Evolutionary conservation across 345 rosid genomes (phyloP).

Genomic region (Boechera retrofracta): DNA sequence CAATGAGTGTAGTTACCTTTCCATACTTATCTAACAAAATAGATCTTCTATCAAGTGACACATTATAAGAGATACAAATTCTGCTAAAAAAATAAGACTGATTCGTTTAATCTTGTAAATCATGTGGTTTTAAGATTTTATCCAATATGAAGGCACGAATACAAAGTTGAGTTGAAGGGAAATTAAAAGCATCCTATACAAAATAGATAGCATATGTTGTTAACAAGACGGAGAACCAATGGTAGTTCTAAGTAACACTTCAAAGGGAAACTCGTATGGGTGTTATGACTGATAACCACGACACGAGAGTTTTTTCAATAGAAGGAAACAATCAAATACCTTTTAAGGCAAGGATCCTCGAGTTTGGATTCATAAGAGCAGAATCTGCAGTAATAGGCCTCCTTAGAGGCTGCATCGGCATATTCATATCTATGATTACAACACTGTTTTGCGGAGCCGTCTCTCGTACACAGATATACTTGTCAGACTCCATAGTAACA

Average conservation of each 20-base stretch:
- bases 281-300: slow-evolving; percentile 12
- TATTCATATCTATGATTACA: slow-evolving; percentile 78
- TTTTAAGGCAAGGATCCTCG: slow-evolving; percentile 85
- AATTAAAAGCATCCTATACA: not conserved
- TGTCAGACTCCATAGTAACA: slow-evolving; percentile 89
- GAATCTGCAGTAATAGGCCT: slow-evolving; percentile 91
- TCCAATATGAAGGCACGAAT: not conserved
- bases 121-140: not conserved
- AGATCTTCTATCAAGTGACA: not conserved
- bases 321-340: slow-evolving; percentile 47
- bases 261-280: not conserved
- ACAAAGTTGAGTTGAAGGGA: not conserved
- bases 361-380: slow-evolving; percentile 81
- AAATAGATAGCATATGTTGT: slow-evolving; percentile 20
- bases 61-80: not conserved
- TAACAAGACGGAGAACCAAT: not conserved
- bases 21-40: not conserved
- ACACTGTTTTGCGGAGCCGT: slow-evolving; percentile 87
- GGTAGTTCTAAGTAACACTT: not conserved
- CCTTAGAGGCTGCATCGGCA: slow-evolving; percentile 84
- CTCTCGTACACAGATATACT: slow-evolving; percentile 86
- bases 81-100: not conserved
- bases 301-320: not conserved
- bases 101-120: not conserved
- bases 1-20: not conserved